These are phyloP conservation scores for Cryptococcus jaspeensis DNA, from an alignment of 1,284 basidiomycete genomes.

Conservation along the genomic window DNA sequence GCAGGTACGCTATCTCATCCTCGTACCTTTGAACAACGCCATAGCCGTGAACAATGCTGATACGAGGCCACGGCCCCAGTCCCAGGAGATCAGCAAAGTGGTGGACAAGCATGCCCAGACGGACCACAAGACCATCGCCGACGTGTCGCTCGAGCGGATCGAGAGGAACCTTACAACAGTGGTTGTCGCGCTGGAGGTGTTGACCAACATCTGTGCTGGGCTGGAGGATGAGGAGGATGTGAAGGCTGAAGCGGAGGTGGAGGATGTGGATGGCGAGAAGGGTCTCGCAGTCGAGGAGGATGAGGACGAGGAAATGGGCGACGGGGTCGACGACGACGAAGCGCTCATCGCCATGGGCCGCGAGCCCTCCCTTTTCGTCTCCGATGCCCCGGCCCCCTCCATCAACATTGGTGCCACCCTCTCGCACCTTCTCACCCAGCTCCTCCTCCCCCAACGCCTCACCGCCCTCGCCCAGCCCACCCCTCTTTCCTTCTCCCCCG, in stretches of 20 bases:
- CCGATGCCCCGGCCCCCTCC: constrained; percentile 34
- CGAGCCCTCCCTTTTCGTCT: constrained; percentile 27
- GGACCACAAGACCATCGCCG: constrained; percentile 66
- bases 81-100: constrained; percentile 20
- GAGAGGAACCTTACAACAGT: constrained; percentile 72
- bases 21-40: background rate
- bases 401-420: constrained; percentile 35
- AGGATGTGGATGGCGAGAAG: constrained; percentile 27
- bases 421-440: constrained; percentile 53
- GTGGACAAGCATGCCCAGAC: constrained; percentile 43
- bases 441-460: constrained; percentile 57
- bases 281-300: constrained; percentile 39
- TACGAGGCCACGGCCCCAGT: constrained; percentile 11
- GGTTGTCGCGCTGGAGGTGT: constrained; percentile 75
- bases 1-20: constrained; percentile 53
- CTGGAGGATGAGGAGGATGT: constrained; percentile 59
- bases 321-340: constrained; percentile 49
- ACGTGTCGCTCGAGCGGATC: constrained; percentile 68
- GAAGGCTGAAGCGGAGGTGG: constrained; percentile 42
- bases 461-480: constrained; percentile 69
- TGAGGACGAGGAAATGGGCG: constrained; percentile 47
- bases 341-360: constrained; percentile 47
- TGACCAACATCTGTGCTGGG: constrained; percentile 83
- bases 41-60: background rate
- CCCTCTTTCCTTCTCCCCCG: constrained; percentile 73